phyloP scores from a whole-genome alignment of 2,329 filamentous ascomycete genomes.

The Paraphoma sp. region DNA sequence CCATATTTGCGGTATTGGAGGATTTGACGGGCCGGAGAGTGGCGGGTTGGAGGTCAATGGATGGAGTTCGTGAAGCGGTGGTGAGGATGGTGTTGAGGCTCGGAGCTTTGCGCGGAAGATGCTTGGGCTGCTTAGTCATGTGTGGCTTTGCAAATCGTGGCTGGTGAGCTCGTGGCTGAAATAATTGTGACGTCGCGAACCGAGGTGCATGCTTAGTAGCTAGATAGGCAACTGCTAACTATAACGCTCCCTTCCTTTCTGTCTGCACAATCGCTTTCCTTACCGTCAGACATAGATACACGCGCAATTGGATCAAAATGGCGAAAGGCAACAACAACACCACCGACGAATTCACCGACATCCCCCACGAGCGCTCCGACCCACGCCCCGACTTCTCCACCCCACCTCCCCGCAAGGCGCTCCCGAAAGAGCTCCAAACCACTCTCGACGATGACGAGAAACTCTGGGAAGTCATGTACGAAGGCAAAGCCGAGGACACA shows the following conservation, averaged over 20 bases:
- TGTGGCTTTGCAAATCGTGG: neutral
- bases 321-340: conserved; percentile 46
- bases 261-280: no score
- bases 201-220: conserved; percentile 7
- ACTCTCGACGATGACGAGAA: conserved; percentile 70
- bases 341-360: conserved; percentile 39
- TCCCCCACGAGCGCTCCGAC: conserved; percentile 52
- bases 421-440: conserved; percentile 63
- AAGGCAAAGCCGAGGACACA: conserved; percentile 78
- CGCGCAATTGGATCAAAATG: conserved; percentile 31
- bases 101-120: conserved; percentile 26
- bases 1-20: conserved; percentile 51
- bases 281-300: neutral
- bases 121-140: conserved; percentile 20
- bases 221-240: neutral
- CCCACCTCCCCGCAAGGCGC: conserved; percentile 57
- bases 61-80: conserved; percentile 23
- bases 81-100: conserved; percentile 20
- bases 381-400: conserved; percentile 56
- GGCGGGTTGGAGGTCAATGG: conserved; percentile 39
- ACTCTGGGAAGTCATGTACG: conserved; percentile 77
- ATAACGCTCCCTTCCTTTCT: neutral
- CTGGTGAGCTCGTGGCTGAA: neutral
- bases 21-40: conserved; percentile 18
- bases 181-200: neutral